A percentile compares a stretch with the other conserved stretches of the same genome.
Conservation (phyloP, 768 basidiomycete species). For the Phanerodontia chrysosporium region DNA sequence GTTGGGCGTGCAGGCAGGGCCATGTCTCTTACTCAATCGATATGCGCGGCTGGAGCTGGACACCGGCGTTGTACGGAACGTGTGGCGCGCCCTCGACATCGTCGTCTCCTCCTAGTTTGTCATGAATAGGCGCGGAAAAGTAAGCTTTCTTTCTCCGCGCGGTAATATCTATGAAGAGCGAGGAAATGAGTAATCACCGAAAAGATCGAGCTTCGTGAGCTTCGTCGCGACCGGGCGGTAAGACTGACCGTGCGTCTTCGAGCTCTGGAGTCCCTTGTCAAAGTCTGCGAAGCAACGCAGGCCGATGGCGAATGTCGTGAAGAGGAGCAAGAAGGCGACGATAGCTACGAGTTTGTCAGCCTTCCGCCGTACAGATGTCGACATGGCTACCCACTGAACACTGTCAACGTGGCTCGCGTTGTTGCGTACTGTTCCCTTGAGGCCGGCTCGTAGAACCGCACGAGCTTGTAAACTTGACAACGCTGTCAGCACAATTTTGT, state of each 20-base stretch:
- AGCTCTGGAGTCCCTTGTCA: constrained; percentile 67
- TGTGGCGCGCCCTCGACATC: constrained; percentile 40
- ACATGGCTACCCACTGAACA: constrained; percentile 80
- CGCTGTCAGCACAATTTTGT: constrained; percentile 3
- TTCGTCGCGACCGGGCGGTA: constrained; percentile 28
- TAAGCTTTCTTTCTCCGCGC: constrained; percentile 35
- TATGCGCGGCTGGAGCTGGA: constrained; percentile 56
- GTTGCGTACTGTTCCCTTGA: constrained; percentile 54
- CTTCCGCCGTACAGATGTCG: no score
- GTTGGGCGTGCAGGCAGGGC: background rate
- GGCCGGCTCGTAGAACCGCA: constrained; percentile 69
- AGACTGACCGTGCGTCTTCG: constrained; percentile 73
- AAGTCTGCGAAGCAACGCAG: constrained; percentile 80
- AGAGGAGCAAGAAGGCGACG: constrained; percentile 68
- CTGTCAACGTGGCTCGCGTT: constrained; percentile 76
- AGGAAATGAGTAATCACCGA: constrained; percentile 32
- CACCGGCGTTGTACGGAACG: constrained; percentile 49
- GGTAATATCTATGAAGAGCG: constrained; percentile 40
- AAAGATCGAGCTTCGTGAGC: constrained; percentile 25
- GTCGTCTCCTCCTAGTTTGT: constrained; percentile 33
- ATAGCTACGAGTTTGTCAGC: constrained; percentile 45
- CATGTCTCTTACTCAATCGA: constrained; percentile 71
- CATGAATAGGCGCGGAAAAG: constrained; percentile 25
- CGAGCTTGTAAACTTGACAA: constrained; percentile 72
- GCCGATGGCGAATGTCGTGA: constrained; percentile 72